Percentiles rank a stretch among this genome's conserved stretches.
Evolutionary conservation across 2,329 filamentous ascomycete species (phyloP).

Genomic region (Neonectria hederae): DNA sequence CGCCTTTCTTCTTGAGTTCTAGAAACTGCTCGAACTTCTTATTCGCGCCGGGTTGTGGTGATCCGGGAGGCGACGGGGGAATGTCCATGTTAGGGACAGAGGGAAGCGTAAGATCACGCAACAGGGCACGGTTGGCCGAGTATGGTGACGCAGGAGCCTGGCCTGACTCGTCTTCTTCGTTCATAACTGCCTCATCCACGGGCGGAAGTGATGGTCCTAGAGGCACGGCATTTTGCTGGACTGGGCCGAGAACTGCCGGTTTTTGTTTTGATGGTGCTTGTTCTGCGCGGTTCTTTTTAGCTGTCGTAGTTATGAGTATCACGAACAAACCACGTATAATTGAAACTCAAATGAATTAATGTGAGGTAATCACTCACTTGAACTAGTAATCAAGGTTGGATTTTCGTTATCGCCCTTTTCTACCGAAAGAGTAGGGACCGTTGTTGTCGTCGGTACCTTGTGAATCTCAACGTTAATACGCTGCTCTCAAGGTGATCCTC

Average conservation of each 20-base stretch:
- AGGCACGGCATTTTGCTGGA: constrained; percentile 45
- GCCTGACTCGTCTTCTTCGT: constrained; percentile 32
- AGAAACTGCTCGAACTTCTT: constrained; percentile 80
- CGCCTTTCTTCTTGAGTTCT: constrained; percentile 76
- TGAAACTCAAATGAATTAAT: neutral
- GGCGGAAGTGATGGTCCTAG: constrained; percentile 54
- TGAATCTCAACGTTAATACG: constrained; percentile 4
- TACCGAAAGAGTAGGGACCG: neutral
- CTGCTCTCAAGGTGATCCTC: neutral
- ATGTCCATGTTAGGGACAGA: constrained; percentile 77
- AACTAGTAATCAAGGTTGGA: neutral
- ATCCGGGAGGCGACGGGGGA: constrained; percentile 75
- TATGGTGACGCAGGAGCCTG: constrained; percentile 69
- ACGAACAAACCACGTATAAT: neutral
- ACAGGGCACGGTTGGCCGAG: constrained; percentile 68
- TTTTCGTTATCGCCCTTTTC: neutral
- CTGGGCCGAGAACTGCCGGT: constrained; percentile 40
- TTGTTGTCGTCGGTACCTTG: neutral
- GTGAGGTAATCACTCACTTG: neutral
- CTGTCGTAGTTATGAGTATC: constrained; percentile 1
- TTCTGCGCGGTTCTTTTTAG: neutral
- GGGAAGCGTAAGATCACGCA: constrained; percentile 79
- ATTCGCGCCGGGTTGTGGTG: constrained; percentile 61
- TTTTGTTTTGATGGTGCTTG: constrained; percentile 20
- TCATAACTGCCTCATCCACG: constrained; percentile 35